Evolutionary conservation across 257 asterid genomes (phyloP).

Genomic region (Apocynum venetum): DNA sequence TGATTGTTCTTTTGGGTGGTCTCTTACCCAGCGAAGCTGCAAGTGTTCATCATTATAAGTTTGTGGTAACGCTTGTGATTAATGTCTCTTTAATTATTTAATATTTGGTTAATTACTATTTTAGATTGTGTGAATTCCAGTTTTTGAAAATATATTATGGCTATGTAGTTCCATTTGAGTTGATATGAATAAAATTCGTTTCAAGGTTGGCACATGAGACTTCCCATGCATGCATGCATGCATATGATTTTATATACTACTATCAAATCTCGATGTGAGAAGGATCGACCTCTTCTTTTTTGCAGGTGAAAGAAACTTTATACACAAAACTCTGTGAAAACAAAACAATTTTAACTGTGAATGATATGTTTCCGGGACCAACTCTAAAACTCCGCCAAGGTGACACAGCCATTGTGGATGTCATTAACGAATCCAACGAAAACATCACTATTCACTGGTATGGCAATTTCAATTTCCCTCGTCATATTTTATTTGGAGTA

Average conservation of each 20-base stretch:
- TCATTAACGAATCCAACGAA: constrained; percentile 29
- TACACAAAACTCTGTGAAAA: constrained; percentile 35
- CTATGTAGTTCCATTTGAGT: too few relatives aligned
- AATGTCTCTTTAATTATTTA: neutral
- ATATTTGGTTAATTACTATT: neutral
- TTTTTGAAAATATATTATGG: too few relatives aligned
- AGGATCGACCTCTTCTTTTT: too few relatives aligned
- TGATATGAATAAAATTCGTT: too few relatives aligned
- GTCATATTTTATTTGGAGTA: too few relatives aligned
- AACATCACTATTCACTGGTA: constrained; percentile 55
- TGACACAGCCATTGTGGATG: constrained; percentile 28
- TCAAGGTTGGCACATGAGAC: too few relatives aligned
- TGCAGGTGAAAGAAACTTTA: constrained; percentile 32
- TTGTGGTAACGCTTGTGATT: neutral
- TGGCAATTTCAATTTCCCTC: too few relatives aligned
- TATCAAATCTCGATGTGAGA: too few relatives aligned
- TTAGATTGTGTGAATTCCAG: too few relatives aligned
- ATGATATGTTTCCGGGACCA: constrained; percentile 53
- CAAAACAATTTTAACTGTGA: constrained; percentile 47
- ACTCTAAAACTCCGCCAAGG: constrained; percentile 31
- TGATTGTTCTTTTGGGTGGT: neutral
- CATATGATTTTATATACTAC: too few relatives aligned
- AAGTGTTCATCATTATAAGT: neutral
- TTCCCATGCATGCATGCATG: too few relatives aligned
- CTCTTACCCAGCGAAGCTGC: neutral